Conservation (phyloP, 176 grass and related monocot species). For the Carex cristatella region DNA sequence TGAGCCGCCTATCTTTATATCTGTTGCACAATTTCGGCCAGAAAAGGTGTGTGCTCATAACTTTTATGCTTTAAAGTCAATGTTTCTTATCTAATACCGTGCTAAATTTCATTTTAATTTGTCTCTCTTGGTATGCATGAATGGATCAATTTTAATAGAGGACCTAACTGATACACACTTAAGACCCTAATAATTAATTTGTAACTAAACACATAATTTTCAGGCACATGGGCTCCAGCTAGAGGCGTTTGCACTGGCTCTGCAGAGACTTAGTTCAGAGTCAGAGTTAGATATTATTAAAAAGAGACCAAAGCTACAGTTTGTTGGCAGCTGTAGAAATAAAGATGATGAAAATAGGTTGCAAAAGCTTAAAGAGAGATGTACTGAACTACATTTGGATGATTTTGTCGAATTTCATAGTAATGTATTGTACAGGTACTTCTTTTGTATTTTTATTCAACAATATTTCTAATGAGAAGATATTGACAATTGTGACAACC, state of each 20-base stretch:
- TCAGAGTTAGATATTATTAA: constrained; percentile 13
- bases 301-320: constrained; percentile 66
- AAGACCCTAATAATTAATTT: background rate
- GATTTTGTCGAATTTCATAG: constrained; percentile 79
- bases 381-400: constrained; percentile 58
- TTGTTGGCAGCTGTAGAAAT: constrained; percentile 85
- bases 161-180: background rate
- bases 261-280: constrained; percentile 45
- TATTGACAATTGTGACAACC: background rate
- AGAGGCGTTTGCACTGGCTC: constrained; percentile 75
- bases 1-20: constrained; percentile 66
- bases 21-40: constrained; percentile 90
- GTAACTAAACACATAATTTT: constrained; percentile 14
- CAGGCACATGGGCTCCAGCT: constrained; percentile 90
- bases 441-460: background rate
- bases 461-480: background rate
- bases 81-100: background rate
- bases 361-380: constrained; percentile 71
- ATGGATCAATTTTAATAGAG: background rate
- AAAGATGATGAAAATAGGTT: constrained; percentile 72
- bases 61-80: background rate
- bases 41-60: constrained; percentile 60
- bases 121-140: background rate
- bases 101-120: background rate
- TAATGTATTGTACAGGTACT: constrained; percentile 66